These are phyloP conservation scores for Blepharisma japonicum DNA, from an alignment of 73 alveolate genomes.

Conservation along the genomic window DNA sequence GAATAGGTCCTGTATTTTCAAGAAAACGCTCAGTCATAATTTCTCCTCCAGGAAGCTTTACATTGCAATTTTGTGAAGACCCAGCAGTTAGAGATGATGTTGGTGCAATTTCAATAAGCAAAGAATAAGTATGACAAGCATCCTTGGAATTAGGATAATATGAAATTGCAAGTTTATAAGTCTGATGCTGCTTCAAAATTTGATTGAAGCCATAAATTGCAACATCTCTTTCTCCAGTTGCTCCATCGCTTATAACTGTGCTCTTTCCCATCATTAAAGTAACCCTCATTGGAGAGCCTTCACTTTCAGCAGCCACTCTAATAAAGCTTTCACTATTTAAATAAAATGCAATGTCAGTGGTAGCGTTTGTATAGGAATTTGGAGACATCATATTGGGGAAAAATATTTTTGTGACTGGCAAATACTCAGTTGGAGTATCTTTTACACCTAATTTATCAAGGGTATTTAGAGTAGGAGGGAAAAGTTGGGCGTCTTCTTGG, in stretches of 20 bases:
- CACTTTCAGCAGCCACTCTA: constrained; percentile 16
- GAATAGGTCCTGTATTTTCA: background rate
- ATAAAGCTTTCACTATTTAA: background rate
- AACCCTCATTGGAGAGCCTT: constrained; percentile 20
- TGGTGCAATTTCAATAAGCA: constrained; percentile 1
- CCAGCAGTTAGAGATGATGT: background rate
- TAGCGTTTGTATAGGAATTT: background rate
- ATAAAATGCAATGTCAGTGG: background rate
- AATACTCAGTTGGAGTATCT: background rate
- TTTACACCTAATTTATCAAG: background rate
- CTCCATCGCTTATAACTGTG: background rate
- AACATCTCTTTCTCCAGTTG: background rate
- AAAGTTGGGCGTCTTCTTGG: background rate
- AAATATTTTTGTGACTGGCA: constrained; percentile 4
- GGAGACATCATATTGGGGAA: background rate
- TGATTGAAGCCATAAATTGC: background rate
- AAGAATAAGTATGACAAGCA: background rate
- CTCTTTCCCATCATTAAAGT: background rate
- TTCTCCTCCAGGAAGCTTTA: background rate
- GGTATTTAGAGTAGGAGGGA: constrained; percentile 1
- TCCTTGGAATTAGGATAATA: background rate
- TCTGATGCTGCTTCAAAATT: constrained; percentile 6
- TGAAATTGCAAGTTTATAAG: background rate
- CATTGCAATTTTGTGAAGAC: background rate
- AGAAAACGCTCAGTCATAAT: background rate